Base-by-base conservation (phyloP, 78 protist genomes). In the Blattamonas nauphoetae region DNA sequence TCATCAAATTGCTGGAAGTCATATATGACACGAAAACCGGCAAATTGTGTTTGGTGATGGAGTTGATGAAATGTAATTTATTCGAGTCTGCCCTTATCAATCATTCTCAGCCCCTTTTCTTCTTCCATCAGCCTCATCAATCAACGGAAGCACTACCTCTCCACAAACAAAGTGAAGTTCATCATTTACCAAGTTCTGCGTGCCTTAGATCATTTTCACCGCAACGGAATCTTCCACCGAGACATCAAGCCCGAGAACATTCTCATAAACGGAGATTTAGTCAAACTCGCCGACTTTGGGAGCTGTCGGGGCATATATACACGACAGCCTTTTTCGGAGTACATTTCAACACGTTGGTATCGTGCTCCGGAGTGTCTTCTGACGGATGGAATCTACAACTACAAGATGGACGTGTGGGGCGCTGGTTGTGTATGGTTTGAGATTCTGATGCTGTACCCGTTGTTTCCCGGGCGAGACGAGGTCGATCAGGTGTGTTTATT, bases 211-310 rank as follows among this genome's bases (percentile, higher is more conserved):
- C 92, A 89, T 91, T 91, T 91, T 92, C 98, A 96, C 88, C 45
- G 91, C 34, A 90, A 91, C 43, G 93, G 93, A 2, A 94, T 93
- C 64, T 96, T 96, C 64, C 98, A 96, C 81, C 88, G 98, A 0
- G 98, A 96, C 86, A 88, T 96, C 81, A 96, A 96, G 87, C 98
- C 98, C 0, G 98, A 96, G 80, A 96, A 96, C 89, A 89, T 96
- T 38, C 93, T 96, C 42, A 38, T 96, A 2, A 21, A 33, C 11
- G 91, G 85, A 42, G 95, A 92, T 44, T 45, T 6, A n/a, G 89
- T 95, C 5, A 94, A 93, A 63, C 89, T 96, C 4, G 96, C 96
- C n/a, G 98, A 96, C 87, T 93, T 92, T n/a, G 98, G 98, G 3
- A 85, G 92, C 32, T 93, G 95, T 41, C 87, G 96, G 0, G 95